Evolutionary conservation across 495 filamentous ascomycete species (phyloP), one percentile per base, ranked within the genome.

Genomic region (Parathielavia appendiculata): DNA sequence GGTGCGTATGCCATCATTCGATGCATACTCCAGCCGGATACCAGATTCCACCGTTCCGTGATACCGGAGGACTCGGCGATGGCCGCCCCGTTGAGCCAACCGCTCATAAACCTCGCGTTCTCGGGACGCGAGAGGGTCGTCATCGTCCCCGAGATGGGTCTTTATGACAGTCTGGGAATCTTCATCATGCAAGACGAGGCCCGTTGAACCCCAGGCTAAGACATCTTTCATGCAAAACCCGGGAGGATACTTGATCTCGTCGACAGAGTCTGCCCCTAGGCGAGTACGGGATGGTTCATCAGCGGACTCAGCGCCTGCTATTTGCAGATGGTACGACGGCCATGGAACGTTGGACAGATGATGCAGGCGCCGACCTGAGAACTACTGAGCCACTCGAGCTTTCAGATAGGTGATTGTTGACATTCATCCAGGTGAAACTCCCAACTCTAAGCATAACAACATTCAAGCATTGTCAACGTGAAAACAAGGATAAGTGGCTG

Each of bases 171-270:
- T 51, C 6, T 39, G 17, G 10, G 48, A 38, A 11, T n/a, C 19
- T 5, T 38, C 10, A 9, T 51, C 48, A 6, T 12, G 48, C 7
- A 51, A 32, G 13, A 51, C 32, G 5, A 38, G 48, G 17, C 34
- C 48, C 1, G 48, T 22, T 0, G 19, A 20, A 13, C 48, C 48
- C 10, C 19, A 39, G 5, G 48, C n/a, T 2, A 51, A 35, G 36
- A 52, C 50, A 40, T 52, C 34, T 40, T 39, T 41, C 4, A 35
- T 17, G 46, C 46, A 26, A 19, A 49, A 49, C 26, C 46, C 30
- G 5, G 30, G 0, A n/a, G 46, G 46, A 11, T 49, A 49, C 26
- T 49, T 49, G 46, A 49, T 14, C 46, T 49, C 46, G 46, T n/a
- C n/a, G n/a, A n/a, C n/a, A n/a, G n/a, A n/a, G n/a, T 47, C 45